These are phyloP conservation scores for Saccharomyces pastorianus DNA, from an alignment of 1,139 yeast species.

Conservation along the genomic window DNA sequence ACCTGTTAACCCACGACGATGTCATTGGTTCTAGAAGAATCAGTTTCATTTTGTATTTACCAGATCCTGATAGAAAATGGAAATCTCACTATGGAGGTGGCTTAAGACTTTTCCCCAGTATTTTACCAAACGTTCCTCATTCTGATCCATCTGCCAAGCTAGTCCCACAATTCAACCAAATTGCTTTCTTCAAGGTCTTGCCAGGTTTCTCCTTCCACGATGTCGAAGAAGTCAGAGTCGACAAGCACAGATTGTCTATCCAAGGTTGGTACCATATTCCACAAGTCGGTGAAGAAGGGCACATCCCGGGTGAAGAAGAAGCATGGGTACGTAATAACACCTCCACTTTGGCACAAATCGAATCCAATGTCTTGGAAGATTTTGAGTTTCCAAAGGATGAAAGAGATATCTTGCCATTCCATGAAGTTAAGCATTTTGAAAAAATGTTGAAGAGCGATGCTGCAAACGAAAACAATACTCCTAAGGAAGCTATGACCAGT, in stretches of 20 bases:
- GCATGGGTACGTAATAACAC: constrained; percentile 53
- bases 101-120: constrained; percentile 74
- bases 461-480: constrained; percentile 3
- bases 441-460: constrained; percentile 8
- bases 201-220: constrained; percentile 97
- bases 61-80: constrained; percentile 89
- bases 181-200: constrained; percentile 90
- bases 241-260: constrained; percentile 79
- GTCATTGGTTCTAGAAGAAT: constrained; percentile 93
- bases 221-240: constrained; percentile 91
- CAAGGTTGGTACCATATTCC: constrained; percentile 99
- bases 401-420: constrained; percentile 29
- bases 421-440: constrained; percentile 27
- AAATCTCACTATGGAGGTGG: constrained; percentile 88
- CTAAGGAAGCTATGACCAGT: constrained; percentile 8
- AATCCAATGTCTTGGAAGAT: constrained; percentile 67
- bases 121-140: constrained; percentile 82
- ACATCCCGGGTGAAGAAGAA: constrained; percentile 69
- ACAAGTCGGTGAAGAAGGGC: constrained; percentile 85
- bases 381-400: constrained; percentile 66
- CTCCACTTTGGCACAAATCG: constrained; percentile 74
- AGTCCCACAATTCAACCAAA: constrained; percentile 90
- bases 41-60: constrained; percentile 83
- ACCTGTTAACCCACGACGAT: constrained; percentile 92
- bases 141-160: constrained; percentile 63